These are phyloP conservation scores for Musa acuminata DNA, from an alignment of 176 grass and related monocot species.

Conservation along the genomic window DNA sequence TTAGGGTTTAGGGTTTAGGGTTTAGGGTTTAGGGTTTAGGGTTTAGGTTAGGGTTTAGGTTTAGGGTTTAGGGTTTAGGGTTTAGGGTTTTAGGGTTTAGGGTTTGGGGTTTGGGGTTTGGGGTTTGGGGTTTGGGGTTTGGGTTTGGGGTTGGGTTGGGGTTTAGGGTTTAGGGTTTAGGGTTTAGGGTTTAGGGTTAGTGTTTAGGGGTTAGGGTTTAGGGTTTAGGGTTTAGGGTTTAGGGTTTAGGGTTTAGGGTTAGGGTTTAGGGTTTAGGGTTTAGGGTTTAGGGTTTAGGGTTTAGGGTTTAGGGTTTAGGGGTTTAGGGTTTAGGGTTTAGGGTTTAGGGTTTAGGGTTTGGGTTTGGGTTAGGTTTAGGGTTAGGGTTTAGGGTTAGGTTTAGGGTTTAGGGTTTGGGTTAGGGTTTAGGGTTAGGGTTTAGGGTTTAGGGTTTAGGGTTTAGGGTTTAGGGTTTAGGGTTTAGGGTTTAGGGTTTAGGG, in stretches of 20 bases:
- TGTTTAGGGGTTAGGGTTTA: conserved; percentile 12
- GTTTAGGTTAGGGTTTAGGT: conserved; percentile 2
- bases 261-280: conserved; percentile 1
- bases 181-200: conserved; percentile 8
- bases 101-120: conserved; percentile 22
- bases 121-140: conserved; percentile 21
- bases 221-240: conserved; percentile 16
- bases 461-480: too few relatives aligned
- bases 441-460: too few relatives aligned
- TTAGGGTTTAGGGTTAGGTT: too few relatives aligned
- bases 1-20: conserved; percentile 13
- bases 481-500: too few relatives aligned
- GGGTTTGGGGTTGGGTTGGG: conserved; percentile 20
- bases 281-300: conserved; percentile 6
- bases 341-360: too few relatives aligned
- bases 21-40: not conserved
- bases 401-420: too few relatives aligned
- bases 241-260: conserved; percentile 18
- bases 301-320: too few relatives aligned
- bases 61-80: conserved; percentile 15
- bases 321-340: too few relatives aligned
- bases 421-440: too few relatives aligned
- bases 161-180: conserved; percentile 20
- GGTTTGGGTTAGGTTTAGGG: too few relatives aligned
- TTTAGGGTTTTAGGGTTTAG: conserved; percentile 19